Base-by-base conservation (phyloP, 148 eudicot genomes). In the Linanthus parryae region DNA sequence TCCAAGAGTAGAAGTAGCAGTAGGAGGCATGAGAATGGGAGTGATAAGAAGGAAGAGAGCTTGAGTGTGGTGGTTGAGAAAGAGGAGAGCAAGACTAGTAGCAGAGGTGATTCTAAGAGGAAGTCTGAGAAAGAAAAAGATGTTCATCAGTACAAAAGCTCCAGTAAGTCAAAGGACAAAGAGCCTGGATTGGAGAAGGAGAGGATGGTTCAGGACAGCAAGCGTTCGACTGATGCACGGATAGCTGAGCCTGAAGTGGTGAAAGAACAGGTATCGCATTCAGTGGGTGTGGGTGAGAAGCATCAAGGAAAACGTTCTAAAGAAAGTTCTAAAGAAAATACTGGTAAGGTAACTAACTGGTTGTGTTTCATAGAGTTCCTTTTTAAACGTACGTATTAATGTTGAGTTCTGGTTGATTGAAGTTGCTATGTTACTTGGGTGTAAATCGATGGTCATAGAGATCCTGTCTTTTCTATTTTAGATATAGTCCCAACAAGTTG, bases 281-380 rank as follows among this genome's bases (percentile, higher is more conserved):
- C n/a, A n/a, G n/a, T n/a, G 19, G 75, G 56, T 57, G 28, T 31
- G 20, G 62, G 38, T 17, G 82, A 76, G 27, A 88, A 86, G 45
- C 72, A 72, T 54, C 73, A 56, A 14, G 74, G 64, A 11, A 91
- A 79, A 60, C 73, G 65, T 29, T 51, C 58, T 44, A 69, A 53
- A 69, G 78, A 76, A 68, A 83, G 64, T 73, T n/a, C n/a, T n/a
- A n/a, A n/a, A n/a, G n/a, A n/a, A n/a, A n/a, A n/a, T n/a, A 43
- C 73, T 73, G 98, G 95, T 91, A 86, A 76, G 82, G 72, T 70
- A 68, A 62, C n/a, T n/a, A n/a, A n/a, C n/a, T n/a, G n/a, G n/a
- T n/a, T n/a, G n/a, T n/a, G n/a, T n/a, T n/a, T n/a, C n/a, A n/a
- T n/a, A n/a, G n/a, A n/a, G n/a, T n/a, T n/a, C n/a, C n/a, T n/a